Base-by-base conservation (phyloP, 2,329 filamentous ascomycete species). In the Orbilia ellipsospora region DNA sequence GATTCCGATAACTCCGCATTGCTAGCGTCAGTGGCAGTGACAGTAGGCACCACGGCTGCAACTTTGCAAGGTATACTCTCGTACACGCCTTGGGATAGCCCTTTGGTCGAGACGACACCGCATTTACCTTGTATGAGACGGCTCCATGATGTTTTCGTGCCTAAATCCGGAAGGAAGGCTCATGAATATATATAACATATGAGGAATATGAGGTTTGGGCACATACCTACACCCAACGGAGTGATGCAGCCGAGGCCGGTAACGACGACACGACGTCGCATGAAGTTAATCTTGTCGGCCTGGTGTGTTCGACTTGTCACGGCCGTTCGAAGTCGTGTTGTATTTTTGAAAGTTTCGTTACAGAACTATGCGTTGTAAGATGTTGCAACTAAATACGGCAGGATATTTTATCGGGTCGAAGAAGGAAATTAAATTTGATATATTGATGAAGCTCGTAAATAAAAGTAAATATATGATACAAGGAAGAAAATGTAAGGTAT, bases 211-310 rank as follows among this genome's bases (percentile, higher is more conserved):
- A 7, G 28, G 16, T 45, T 57, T 16, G n/a, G 40, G 31, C n/a
- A 60, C 82, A 77, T 81, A 89, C 88, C 93, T 72, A 96, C 89
- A 77, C 92, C 94, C 26, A 97, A 85, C 72, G 94, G 94, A 78
- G 92, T 93, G 79, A 95, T 87, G 81, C 91, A 91, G 77, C 92
- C 92, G 59, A 95, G 85, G 80, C 92, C 92, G 63, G 92, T 95
- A 81, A 95, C 90, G 80, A 94, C 92, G 79, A 95, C 92, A 79
- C 92, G 89, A 81, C 89, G 87, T 86, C 13, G 13, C 13, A 89
- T 89, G 15, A 45, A 42, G 26, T 8, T 51, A 2, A 20, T 45
- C 31, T 18, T 65, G 28, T 36, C 36, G 36, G n/a, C 51, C 20
- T 16, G 31, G 10, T 36, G 31, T 36, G 31, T 6, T 36, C 10